Base-by-base conservation (phyloP, 805 yeast genomes). In the Candida methanosorbosa region DNA sequence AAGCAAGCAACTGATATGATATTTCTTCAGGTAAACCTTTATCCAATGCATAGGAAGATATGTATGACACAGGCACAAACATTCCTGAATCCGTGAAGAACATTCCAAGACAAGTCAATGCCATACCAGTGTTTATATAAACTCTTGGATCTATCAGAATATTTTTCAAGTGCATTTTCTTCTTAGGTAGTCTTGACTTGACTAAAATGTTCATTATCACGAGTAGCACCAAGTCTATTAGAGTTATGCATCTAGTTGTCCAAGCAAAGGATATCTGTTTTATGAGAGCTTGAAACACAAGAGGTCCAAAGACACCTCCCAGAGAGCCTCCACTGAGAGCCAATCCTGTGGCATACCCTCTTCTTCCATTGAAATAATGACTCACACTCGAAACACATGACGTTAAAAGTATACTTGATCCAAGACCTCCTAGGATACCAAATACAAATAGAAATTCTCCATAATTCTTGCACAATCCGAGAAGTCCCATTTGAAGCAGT, bases 271-370 rank as follows among this genome's bases (percentile, higher is more conserved):
- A 67, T 7, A 54, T 44, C 21, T 49, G 45, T 9, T 48, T 38
- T 34, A 59, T 61, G 13, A 62, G 44, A 5, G 51, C 34, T 36
- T 60, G 44, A 17, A 64, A 49, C 46, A 63, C 42, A 24, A 63
- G 44, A 1, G 68, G 68, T 36, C 61, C 54, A n/a, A 59, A 40
- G 8, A 60, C 46, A 3, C 70, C 70, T 3, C 68, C 70, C 2
- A 63, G 43, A 8, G 66, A 60, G 0, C 70, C 68, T 3, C 68
- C 70, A 25, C 58, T 48, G 12, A 64, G 49, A 17, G 66, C 63
- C 13, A 61, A 32, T 0, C 67, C 66, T n/a, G 57, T 47, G 33
- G 53, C 59, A 40, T 40, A 49, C 4, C 66, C 68, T 38, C 66
- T 45, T 38, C 54, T 58, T 15, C 40, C 39, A 23, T 46, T 43